phyloP scores from a whole-genome alignment of 441 rosid genomes.

The Eutrema salsugineum region DNA sequence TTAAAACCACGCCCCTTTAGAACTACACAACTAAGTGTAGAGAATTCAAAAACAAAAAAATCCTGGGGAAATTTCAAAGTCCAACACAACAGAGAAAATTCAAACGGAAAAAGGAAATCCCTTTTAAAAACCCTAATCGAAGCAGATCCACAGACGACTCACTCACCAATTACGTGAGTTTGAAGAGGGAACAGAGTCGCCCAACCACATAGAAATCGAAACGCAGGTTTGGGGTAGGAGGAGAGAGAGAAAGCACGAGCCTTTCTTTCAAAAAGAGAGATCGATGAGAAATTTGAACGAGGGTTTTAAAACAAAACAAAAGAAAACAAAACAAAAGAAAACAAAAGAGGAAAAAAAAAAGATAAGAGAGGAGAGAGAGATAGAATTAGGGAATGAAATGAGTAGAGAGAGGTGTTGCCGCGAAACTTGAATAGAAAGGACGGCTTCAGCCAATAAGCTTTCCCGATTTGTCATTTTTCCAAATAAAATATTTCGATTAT shows the following conservation, averaged over 20 bases:
- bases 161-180: conserved; percentile 39
- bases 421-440: conserved; percentile 88
- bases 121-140: conserved; percentile 43
- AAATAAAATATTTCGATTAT: neutral
- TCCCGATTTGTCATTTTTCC: neutral
- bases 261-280: conserved; percentile 1
- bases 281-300: conserved; percentile 14
- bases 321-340: neutral
- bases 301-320: neutral
- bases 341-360: neutral
- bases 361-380: neutral
- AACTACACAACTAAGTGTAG: neutral
- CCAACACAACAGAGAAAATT: neutral
- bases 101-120: neutral
- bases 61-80: neutral
- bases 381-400: conserved; percentile 23
- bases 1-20: neutral
- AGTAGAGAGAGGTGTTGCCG: conserved; percentile 55
- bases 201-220: conserved; percentile 14
- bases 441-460: conserved; percentile 30
- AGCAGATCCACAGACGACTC: conserved; percentile 35
- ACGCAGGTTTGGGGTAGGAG: neutral
- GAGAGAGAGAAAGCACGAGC: conserved; percentile 20
- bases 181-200: conserved; percentile 27
- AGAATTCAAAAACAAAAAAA: neutral